Evolutionary conservation across 2,329 filamentous ascomycete genomes (phyloP).

Genomic region (Fusarium sp.): DNA sequence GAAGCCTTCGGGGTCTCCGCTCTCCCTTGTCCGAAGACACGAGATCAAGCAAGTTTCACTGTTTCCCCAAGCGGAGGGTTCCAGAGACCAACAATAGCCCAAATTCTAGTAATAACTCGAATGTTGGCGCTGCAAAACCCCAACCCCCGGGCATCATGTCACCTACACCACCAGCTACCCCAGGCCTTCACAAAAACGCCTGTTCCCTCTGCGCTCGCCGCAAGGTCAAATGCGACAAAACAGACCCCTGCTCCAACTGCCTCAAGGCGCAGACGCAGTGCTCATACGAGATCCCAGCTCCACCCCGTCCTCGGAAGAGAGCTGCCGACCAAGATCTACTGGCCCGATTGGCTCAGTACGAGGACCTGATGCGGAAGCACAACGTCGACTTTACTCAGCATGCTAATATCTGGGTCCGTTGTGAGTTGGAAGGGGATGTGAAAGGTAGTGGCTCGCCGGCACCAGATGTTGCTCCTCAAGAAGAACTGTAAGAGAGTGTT

Average conservation of each 20-base stretch:
- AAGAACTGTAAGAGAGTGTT: neutral
- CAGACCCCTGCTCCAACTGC: constrained; percentile 58
- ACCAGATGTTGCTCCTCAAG: neutral
- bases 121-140: neutral
- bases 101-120: rapidly evolving
- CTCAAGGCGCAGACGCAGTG: constrained; percentile 49
- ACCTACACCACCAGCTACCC: neutral
- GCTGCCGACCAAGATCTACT: constrained; percentile 45
- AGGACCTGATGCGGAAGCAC: constrained; percentile 45
- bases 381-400: constrained; percentile 36
- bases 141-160: neutral
- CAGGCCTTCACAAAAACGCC: constrained; percentile 22
- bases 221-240: constrained; percentile 52
- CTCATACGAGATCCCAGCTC: constrained; percentile 35
- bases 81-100: neutral
- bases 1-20: neutral
- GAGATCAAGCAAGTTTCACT: neutral
- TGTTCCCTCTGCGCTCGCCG: constrained; percentile 38
- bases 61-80: neutral
- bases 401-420: constrained; percentile 43
- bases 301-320: constrained; percentile 42
- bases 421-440: constrained; percentile 11
- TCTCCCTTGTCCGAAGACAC: neutral
- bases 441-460: neutral
- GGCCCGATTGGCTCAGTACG: constrained; percentile 40